A percentile compares a stretch with the other conserved stretches of the same genome.
These are phyloP conservation scores for Boletellus ananiceps DNA, from an alignment of 768 basidiomycete species.

Conservation along the genomic window DNA sequence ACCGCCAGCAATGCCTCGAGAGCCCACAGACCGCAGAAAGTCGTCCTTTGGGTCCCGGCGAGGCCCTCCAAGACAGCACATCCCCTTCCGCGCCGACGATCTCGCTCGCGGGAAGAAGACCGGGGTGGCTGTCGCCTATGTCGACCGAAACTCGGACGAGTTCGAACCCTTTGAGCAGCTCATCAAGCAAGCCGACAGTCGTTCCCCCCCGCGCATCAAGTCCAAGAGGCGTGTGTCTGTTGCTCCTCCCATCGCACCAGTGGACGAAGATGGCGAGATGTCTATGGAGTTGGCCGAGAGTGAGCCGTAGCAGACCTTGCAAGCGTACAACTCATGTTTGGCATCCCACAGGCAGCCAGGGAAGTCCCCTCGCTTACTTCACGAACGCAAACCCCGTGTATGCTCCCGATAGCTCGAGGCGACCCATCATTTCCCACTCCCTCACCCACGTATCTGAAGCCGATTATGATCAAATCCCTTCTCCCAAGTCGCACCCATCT, in stretches of 20 bases:
- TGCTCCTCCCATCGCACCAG: constrained; percentile 34
- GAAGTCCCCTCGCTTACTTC: constrained; percentile 35
- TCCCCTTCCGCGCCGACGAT: constrained; percentile 77
- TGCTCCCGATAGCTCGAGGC: constrained; percentile 35
- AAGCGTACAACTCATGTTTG: constrained; percentile 3
- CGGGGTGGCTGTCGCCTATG: constrained; percentile 61
- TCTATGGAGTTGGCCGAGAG: constrained; percentile 77
- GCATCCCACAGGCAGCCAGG: constrained; percentile 23
- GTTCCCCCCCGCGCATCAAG: constrained; percentile 57
- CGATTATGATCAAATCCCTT: constrained; percentile 61
- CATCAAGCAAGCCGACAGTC: constrained; percentile 62
- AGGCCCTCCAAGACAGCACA: constrained; percentile 59
- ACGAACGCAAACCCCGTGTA: constrained; percentile 32
- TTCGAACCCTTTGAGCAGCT: constrained; percentile 80
- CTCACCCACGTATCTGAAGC: constrained; percentile 49
- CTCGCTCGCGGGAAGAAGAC: constrained; percentile 77
- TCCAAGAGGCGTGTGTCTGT: constrained; percentile 43
- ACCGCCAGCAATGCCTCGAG: constrained; percentile 24
- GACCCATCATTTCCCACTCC: constrained; percentile 41
- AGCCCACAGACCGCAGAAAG: constrained; percentile 26
- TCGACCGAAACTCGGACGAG: constrained; percentile 73
- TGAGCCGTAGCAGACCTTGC: constrained; percentile 32
- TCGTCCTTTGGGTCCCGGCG: constrained; percentile 46
- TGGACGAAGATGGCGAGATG: constrained; percentile 60
- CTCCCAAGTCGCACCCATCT: constrained; percentile 40